phyloP scores from a whole-genome alignment of 164 flowering plant genomes.

The Echeveria elegans region DNA sequence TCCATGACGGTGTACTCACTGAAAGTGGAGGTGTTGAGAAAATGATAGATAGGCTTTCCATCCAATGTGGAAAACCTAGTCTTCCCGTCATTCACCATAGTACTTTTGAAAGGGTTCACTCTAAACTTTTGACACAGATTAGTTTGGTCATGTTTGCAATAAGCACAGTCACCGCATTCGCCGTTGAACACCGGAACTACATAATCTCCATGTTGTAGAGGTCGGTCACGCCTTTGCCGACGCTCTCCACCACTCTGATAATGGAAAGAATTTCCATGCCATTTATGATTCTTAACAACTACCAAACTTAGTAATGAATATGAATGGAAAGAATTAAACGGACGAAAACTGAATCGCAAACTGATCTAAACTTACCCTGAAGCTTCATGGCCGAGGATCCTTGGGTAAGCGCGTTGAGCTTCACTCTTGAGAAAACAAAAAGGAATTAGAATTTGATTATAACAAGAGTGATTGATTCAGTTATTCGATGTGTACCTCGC shows the following conservation, averaged over 20 bases:
- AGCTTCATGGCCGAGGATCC: constrained; percentile 79
- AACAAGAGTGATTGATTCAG: background rate
- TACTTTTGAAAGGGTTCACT: constrained; percentile 39
- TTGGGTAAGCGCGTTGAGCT: constrained; percentile 47
- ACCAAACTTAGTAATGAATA: background rate
- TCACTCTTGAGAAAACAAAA: constrained; percentile 28
- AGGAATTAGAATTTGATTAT: background rate
- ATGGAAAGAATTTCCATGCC: background rate
- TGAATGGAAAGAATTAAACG: background rate
- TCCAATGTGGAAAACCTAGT: constrained; percentile 37
- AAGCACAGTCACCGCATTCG: constrained; percentile 42
- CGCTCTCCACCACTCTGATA: constrained; percentile 52
- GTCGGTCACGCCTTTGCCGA: constrained; percentile 56
- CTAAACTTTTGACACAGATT: constrained; percentile 43
- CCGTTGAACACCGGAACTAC: constrained; percentile 68
- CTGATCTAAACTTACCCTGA: constrained; percentile 36
- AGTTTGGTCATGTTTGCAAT: constrained; percentile 37
- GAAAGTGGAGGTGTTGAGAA: constrained; percentile 67
- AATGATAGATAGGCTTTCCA: constrained; percentile 55
- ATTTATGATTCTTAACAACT: background rate
- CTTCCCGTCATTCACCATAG: constrained; percentile 49
- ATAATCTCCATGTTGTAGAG: constrained; percentile 43
- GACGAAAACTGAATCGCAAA: background rate
- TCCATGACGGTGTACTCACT: constrained; percentile 58
- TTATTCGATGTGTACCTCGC: constrained; percentile 36